These are phyloP conservation scores for Botrytis pseudocinerea DNA, from an alignment of 2,329 filamentous ascomycete species.

Conservation along the genomic window DNA sequence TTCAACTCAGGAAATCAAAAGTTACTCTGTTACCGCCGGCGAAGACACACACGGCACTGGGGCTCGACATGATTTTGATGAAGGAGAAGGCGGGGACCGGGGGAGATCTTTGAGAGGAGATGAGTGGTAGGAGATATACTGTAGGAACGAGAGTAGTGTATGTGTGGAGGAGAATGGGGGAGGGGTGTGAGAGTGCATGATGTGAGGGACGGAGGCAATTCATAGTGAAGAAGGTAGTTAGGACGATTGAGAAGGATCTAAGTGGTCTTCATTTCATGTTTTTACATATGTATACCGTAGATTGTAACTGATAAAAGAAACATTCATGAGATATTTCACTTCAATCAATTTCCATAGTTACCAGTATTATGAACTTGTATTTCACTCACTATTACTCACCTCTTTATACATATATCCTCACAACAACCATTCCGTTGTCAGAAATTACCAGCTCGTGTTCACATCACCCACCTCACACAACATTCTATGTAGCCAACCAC, in stretches of 20 bases:
- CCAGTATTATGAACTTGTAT: not conserved
- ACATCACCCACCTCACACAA: not conserved
- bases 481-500: not conserved
- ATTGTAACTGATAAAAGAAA: not conserved
- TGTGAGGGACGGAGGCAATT: no score
- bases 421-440: not conserved
- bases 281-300: not conserved
- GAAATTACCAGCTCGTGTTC: not conserved
- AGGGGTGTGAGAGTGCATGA: not conserved
- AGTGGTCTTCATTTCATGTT: not conserved
- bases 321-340: not conserved
- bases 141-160: not conserved
- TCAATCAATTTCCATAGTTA: not conserved
- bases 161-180: not conserved
- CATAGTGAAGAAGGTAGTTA: no score
- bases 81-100: not conserved
- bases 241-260: no score
- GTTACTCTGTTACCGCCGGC: no score
- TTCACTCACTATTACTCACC: not conserved
- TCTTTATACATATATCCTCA: not conserved
- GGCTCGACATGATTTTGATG: not conserved
- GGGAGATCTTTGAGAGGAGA: not conserved
- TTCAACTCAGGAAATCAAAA: no score
- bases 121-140: no score
- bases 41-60: not conserved